These are phyloP conservation scores for Phytopythium mirpurense DNA, from an alignment of 352 stramenopile species.

Conservation along the genomic window DNA sequence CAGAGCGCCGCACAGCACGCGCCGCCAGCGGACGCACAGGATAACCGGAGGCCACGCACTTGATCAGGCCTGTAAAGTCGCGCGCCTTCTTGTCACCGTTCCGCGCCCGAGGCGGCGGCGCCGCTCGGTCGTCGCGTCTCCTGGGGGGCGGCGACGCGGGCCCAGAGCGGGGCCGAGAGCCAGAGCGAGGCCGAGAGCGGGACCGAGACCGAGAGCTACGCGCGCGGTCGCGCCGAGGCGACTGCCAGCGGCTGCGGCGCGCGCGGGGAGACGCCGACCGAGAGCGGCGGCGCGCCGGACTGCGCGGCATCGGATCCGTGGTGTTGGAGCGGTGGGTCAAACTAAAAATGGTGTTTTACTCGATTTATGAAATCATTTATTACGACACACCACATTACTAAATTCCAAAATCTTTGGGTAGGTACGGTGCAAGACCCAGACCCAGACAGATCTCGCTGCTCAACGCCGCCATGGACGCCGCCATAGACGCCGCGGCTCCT, in stretches of 20 bases:
- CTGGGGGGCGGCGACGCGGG: conserved; percentile 17
- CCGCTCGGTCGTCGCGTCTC: conserved; percentile 1
- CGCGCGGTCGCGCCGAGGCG: background rate
- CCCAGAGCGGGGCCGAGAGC: conserved; percentile 12
- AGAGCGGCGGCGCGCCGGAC: conserved; percentile 4
- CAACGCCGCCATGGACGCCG: too few relatives aligned
- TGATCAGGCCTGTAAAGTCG: conserved; percentile 49
- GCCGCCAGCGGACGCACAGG: too few relatives aligned
- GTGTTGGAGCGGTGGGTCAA: too few relatives aligned
- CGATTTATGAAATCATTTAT: too few relatives aligned
- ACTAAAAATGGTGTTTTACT: too few relatives aligned
- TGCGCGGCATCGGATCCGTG: conserved; percentile 4
- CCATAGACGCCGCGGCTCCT: background rate
- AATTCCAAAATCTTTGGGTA: too few relatives aligned
- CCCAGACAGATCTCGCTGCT: background rate
- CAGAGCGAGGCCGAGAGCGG: conserved; percentile 4
- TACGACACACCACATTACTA: too few relatives aligned
- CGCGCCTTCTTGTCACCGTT: conserved; percentile 42
- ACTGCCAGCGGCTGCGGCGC: conserved; percentile 12
- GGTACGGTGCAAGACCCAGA: too few relatives aligned
- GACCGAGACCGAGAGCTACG: conserved; percentile 1
- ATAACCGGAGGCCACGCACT: conserved; percentile 24
- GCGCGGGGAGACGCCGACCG: background rate
- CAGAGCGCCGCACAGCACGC: background rate
- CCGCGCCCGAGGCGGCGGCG: conserved; percentile 9